Percentiles rank a stretch among this genome's conserved stretches.
Evolutionary conservation across 2,329 filamentous ascomycete species (phyloP).

Genomic region (Epichloe baconii): DNA sequence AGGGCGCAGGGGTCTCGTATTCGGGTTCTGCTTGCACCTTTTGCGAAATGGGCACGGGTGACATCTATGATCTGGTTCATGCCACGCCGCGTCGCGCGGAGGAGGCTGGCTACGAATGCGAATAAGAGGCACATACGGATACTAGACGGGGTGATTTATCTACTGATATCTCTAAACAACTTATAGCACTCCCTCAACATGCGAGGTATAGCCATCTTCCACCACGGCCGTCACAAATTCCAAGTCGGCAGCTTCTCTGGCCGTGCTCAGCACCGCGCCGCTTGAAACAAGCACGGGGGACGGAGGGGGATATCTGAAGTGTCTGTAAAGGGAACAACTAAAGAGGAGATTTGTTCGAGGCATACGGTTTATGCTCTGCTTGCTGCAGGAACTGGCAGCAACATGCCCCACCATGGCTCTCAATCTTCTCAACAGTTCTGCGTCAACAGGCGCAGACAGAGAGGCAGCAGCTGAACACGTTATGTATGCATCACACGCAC

Average conservation of each 20-base stretch:
- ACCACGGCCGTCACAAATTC: slow-evolving; percentile 8
- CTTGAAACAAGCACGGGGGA: not conserved
- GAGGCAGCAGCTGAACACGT: not conserved
- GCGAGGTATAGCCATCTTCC: not conserved
- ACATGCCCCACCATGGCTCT: not conserved
- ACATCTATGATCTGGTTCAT: too few relatives aligned
- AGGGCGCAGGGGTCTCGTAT: slow-evolving; percentile 3
- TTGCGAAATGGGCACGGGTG: too few relatives aligned
- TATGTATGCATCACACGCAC: not conserved
- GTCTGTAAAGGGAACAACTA: too few relatives aligned
- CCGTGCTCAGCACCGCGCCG: slow-evolving; percentile 8
- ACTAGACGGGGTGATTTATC: not conserved
- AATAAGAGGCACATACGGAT: not conserved
- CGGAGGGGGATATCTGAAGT: slow-evolving; percentile 3
- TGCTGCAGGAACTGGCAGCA: not conserved
- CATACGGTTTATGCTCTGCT: too few relatives aligned
- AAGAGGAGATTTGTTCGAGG: too few relatives aligned
- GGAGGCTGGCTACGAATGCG: not conserved
- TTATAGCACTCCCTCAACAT: too few relatives aligned
- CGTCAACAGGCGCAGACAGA: not conserved
- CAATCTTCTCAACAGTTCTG: not conserved
- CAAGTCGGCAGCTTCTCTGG: slow-evolving; percentile 8
- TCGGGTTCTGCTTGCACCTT: not conserved
- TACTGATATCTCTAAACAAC: too few relatives aligned
- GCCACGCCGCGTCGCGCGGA: too few relatives aligned